These are phyloP conservation scores for Telopea speciosissima DNA, from an alignment of 177 flowering plant species.

Conservation along the genomic window DNA sequence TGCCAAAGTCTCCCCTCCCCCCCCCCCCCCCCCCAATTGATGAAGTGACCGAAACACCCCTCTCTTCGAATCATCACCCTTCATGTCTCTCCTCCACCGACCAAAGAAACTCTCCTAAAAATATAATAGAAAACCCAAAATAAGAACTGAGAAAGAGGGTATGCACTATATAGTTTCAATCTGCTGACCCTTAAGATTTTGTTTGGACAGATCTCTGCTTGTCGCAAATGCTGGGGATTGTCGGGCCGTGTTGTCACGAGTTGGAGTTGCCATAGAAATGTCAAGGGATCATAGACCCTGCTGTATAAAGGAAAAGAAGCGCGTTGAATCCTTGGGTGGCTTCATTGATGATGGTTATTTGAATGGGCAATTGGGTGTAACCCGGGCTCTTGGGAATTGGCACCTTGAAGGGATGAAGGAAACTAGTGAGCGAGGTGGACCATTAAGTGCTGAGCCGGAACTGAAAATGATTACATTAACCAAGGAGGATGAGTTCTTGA, in stretches of 20 bases:
- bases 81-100: too few relatives aligned
- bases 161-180: background rate
- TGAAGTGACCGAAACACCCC: too few relatives aligned
- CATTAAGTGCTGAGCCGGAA: constrained; percentile 90
- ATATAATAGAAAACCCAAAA: background rate
- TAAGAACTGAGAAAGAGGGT: background rate
- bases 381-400: constrained; percentile 97
- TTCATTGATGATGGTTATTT: constrained; percentile 75
- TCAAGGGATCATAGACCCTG: constrained; percentile 83
- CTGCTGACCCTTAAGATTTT: background rate
- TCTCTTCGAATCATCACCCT: too few relatives aligned
- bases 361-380: constrained; percentile 70
- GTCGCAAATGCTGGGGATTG: constrained; percentile 99
- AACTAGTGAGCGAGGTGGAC: constrained; percentile 37
- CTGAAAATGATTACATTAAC: constrained; percentile 56
- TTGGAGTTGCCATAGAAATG: constrained; percentile 71
- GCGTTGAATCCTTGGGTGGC: constrained; percentile 84
- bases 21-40: too few relatives aligned
- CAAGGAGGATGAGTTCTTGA: constrained; percentile 78
- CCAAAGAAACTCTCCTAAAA: too few relatives aligned
- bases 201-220: constrained; percentile 59
- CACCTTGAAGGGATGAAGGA: constrained; percentile 80
- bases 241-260: constrained; percentile 80
- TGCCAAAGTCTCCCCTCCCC: too few relatives aligned
- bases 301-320: constrained; percentile 45